These are phyloP conservation scores for Eutrema japonicum DNA, from an alignment of 345 rosid genomes.

Conservation along the genomic window DNA sequence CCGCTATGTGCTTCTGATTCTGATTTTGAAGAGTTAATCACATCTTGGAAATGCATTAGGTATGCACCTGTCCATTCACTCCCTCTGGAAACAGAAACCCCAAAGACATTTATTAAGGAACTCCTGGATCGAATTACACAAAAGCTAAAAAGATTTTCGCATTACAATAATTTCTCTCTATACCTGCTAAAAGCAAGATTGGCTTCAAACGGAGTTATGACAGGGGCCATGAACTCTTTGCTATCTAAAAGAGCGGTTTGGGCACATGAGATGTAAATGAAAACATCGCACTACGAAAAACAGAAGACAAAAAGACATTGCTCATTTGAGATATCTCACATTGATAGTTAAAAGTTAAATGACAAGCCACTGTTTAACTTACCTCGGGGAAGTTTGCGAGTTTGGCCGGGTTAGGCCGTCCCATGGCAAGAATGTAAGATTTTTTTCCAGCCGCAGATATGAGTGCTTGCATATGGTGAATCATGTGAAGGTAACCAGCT, in stretches of 20 bases:
- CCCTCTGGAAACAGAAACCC: slow-evolving; percentile 56
- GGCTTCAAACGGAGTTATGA: slow-evolving; percentile 94
- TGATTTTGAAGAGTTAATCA: slow-evolving; percentile 53
- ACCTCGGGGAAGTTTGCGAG: slow-evolving; percentile 98
- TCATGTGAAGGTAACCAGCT: slow-evolving; percentile 96
- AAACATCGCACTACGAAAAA: slow-evolving; percentile 73
- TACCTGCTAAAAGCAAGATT: slow-evolving; percentile 89
- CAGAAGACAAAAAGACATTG: slow-evolving; percentile 10
- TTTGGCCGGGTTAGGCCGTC: slow-evolving; percentile 92
- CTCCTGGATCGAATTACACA: slow-evolving; percentile 3
- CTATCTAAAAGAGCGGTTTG: slow-evolving; percentile 94
- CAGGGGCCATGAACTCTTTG: slow-evolving; percentile 89
- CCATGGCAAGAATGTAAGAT: slow-evolving; percentile 88
- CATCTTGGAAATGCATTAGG: slow-evolving; percentile 74
- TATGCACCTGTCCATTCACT: slow-evolving; percentile 92
- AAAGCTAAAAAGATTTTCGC: neutral
- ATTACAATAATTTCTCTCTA: neutral
- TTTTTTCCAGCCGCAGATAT: slow-evolving; percentile 76
- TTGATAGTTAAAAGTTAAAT: neutral
- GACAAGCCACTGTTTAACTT: slow-evolving; percentile 21
- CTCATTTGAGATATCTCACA: slow-evolving; percentile 14
- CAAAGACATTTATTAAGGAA: slow-evolving; percentile 16
- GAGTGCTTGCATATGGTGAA: slow-evolving; percentile 83
- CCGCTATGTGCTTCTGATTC: slow-evolving; percentile 33
- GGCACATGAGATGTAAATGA: slow-evolving; percentile 82